These are phyloP conservation scores for Rhodotorula babjevae DNA, from an alignment of 768 basidiomycete genomes.

Conservation along the genomic window DNA sequence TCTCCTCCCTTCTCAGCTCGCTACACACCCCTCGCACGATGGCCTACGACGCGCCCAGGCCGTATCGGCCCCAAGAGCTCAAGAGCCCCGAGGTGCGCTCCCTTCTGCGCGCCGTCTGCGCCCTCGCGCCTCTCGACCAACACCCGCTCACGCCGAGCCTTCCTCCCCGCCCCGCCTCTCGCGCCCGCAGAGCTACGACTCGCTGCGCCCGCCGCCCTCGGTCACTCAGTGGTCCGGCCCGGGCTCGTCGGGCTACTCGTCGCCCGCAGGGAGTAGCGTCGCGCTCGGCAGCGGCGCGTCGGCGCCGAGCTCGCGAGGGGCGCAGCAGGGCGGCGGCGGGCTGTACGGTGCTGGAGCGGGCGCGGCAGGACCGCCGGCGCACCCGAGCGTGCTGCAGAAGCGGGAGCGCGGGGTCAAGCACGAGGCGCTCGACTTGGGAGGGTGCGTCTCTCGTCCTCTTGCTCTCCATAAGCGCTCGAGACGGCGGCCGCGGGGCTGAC, in stretches of 20 bases:
- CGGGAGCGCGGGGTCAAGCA: not conserved
- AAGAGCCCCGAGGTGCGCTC: not conserved
- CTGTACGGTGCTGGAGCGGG: no score
- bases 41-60: not conserved
- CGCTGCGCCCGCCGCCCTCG: not conserved
- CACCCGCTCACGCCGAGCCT: not conserved
- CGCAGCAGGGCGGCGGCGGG: no score
- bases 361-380: no score
- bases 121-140: no score
- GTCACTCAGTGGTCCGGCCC: not conserved
- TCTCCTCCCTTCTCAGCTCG: no score
- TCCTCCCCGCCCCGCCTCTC: no score
- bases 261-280: not conserved
- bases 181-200: not conserved
- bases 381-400: not conserved
- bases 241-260: not conserved
- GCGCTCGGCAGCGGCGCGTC: not conserved
- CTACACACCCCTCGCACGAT: not conserved
- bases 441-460: not conserved
- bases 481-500: not conserved
- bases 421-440: not conserved
- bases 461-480: no score
- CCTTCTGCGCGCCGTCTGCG: no score
- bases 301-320: not conserved
- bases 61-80: not conserved